Base-by-base conservation (phyloP, 75 land plant species). In the Pinus taeda region DNA sequence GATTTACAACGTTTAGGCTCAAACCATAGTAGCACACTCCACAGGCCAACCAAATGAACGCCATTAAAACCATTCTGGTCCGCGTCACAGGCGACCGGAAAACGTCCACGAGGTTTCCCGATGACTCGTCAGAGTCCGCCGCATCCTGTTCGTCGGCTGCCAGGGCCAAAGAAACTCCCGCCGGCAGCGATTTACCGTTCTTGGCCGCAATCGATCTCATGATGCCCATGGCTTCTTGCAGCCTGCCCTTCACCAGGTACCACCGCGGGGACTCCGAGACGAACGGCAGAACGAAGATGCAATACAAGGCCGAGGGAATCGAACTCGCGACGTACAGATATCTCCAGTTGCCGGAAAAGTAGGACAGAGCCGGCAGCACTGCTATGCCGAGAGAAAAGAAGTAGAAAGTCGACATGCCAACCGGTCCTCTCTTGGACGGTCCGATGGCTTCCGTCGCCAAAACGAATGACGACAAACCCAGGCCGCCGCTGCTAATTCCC, bases 231-330 rank as follows among this genome's bases (percentile, higher is more conserved):
- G 89, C 89, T 6, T 88, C 84, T 4, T 74, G 37, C 0, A 12
- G 29, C 64, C 84, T 59, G 7, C 89, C 85, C 59, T 45, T 69
- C 8, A 86, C 14, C 7, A 77, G 75, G 5, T 79, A 77, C 89
- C 89, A 88, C 17, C 88, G 29, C 1, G 89, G 89, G 6, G 88
- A 85, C 37, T 88, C 89, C 6, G 84, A 82, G 1, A 85, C 49
- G 20, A 88, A 75, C 13, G 89, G 89, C 57, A 86, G 77, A 6
- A 84, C 36, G 3, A 80, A 8, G 15, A 85, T 8, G 61, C 71
- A 59, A 61, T 81, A 85, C 17, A 55, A 7, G 26, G 85, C 33
- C 2, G 90, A 78, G 4, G 70, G 81, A 22, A 84, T 18, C 36
- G 91, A 87, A 66, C 75, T 74, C 58, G 79, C 39, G 20, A 57